Percentiles rank a stretch among this genome's conserved stretches.
phyloP scores from a whole-genome alignment of 1,284 basidiomycete species.

The Pyrrhoderma noxium region DNA sequence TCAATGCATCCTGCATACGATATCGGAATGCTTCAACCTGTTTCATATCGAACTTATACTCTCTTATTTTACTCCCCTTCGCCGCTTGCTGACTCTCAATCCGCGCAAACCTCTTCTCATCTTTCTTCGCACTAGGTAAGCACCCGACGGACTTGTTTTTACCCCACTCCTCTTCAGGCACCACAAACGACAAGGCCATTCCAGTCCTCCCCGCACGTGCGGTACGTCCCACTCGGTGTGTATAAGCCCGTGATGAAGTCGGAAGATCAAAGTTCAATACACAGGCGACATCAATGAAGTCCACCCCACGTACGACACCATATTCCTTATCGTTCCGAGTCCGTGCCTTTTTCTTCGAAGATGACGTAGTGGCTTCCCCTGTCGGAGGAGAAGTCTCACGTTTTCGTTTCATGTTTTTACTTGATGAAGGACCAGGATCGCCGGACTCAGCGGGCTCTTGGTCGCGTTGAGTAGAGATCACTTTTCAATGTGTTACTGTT shows the following conservation, averaged over 20 bases:
- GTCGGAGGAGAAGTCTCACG: conserved; percentile 21
- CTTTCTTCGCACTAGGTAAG: conserved; percentile 60
- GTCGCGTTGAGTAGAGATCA: conserved; percentile 49
- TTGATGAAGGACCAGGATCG: conserved; percentile 20
- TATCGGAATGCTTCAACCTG: conserved; percentile 98
- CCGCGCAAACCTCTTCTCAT: conserved; percentile 73
- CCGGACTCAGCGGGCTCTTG: conserved; percentile 17
- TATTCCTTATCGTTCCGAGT: conserved; percentile 64
- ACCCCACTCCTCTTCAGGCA: conserved; percentile 70
- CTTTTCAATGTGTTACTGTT: conserved; percentile 26
- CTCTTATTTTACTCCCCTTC: conserved; percentile 73
- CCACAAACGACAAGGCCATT: conserved; percentile 87
- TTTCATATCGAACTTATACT: conserved; percentile 90
- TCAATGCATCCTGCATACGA: conserved; percentile 93
- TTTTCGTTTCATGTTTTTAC: conserved; percentile 27
- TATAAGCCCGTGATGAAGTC: conserved; percentile 82
- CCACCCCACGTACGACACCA: conserved; percentile 93
- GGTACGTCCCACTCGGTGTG: conserved; percentile 93
- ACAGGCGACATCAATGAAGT: conserved; percentile 96
- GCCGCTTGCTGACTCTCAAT: conserved; percentile 72
- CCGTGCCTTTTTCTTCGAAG: conserved; percentile 27
- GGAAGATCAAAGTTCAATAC: conserved; percentile 99
- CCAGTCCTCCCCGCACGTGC: conserved; percentile 93
- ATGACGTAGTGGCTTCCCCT: conserved; percentile 25
- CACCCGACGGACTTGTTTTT: conserved; percentile 68